A percentile compares a stretch with the other conserved stretches of the same genome.
phyloP scores from a whole-genome alignment of 2,329 filamentous ascomycete species.

The Aureobasidium sp. region DNA sequence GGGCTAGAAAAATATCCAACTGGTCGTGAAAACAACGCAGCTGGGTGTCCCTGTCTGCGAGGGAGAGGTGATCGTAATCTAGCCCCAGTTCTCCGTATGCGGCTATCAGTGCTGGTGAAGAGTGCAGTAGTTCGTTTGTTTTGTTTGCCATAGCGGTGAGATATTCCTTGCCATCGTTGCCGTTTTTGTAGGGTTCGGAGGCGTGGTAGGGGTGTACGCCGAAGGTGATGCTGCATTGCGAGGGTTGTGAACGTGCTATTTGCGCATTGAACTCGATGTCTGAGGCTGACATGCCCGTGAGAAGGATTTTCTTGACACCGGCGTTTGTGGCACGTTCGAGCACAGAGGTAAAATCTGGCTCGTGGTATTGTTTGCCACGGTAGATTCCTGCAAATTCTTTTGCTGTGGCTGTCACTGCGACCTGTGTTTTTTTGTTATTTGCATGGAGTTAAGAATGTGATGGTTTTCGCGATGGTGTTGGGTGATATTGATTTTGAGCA shows the following conservation, averaged over 20 bases:
- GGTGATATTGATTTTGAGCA: too few species aligned
- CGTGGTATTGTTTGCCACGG: slow-evolving; percentile 42
- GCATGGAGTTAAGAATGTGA: neutral
- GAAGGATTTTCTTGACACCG: slow-evolving; percentile 34
- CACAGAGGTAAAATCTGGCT: slow-evolving; percentile 36
- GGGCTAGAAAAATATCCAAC: slow-evolving; percentile 31
- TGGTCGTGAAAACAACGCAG: slow-evolving; percentile 35
- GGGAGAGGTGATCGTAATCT: slow-evolving; percentile 41
- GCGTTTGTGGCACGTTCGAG: slow-evolving; percentile 36
- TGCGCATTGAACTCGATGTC: slow-evolving; percentile 30
- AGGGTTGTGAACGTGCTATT: slow-evolving; percentile 20
- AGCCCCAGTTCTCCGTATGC: slow-evolving; percentile 45
- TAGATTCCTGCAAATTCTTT: slow-evolving; percentile 44
- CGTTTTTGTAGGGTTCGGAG: slow-evolving; percentile 31
- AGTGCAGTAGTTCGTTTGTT: slow-evolving; percentile 20
- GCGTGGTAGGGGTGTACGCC: slow-evolving; percentile 47
- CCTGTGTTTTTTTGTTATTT: slow-evolving; percentile 16
- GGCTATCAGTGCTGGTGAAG: slow-evolving; percentile 25
- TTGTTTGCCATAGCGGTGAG: slow-evolving; percentile 22
- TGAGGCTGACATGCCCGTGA: slow-evolving; percentile 33
- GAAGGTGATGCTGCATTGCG: slow-evolving; percentile 38
- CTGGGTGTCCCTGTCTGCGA: slow-evolving; percentile 36
- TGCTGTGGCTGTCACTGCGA: slow-evolving; percentile 28
- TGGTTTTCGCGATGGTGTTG: too few species aligned
- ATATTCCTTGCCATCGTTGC: slow-evolving; percentile 21